These are phyloP conservation scores for Rosa hybrid DNA, from an alignment of 331 rosid genomes.

Conservation along the genomic window DNA sequence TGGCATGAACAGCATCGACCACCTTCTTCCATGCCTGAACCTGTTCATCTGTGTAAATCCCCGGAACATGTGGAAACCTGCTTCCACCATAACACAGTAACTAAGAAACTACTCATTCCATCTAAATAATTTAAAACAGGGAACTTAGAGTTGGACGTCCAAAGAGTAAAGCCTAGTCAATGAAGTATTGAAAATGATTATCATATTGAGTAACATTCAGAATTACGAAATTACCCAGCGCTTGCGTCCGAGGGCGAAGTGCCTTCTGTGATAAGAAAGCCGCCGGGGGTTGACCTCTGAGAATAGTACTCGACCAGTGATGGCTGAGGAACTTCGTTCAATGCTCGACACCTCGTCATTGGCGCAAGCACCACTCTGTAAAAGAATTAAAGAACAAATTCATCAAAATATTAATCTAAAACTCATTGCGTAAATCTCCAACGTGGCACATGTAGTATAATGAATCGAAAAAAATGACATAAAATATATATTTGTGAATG, in stretches of 20 bases:
- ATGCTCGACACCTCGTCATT: conserved; percentile 87
- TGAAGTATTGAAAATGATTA: neutral
- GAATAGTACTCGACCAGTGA: conserved; percentile 61
- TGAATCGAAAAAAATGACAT: no score
- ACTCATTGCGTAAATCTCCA: neutral
- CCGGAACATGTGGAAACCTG: conserved; percentile 93
- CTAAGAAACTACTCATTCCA: neutral
- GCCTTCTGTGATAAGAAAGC: conserved; percentile 84
- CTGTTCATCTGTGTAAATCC: conserved; percentile 79
- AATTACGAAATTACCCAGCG: conserved; percentile 60
- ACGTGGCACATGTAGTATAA: no score
- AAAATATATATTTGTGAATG: no score
- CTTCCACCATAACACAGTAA: conserved; percentile 1
- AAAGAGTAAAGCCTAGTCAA: neutral
- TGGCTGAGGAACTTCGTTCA: conserved; percentile 57
- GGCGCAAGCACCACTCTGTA: conserved; percentile 90
- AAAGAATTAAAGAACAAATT: neutral
- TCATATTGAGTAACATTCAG: neutral
- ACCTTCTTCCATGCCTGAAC: conserved; percentile 84
- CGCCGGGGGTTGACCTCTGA: conserved; percentile 77
- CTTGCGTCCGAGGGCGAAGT: conserved; percentile 64
- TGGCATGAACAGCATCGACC: conserved; percentile 84
- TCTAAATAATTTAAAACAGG: neutral
- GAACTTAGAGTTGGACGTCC: neutral
- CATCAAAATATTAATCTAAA: neutral